Percentiles rank a stretch among this genome's conserved stretches.
Evolutionary conservation across 345 rosid genomes (phyloP).

Genomic region (Erucastrum elatum): DNA sequence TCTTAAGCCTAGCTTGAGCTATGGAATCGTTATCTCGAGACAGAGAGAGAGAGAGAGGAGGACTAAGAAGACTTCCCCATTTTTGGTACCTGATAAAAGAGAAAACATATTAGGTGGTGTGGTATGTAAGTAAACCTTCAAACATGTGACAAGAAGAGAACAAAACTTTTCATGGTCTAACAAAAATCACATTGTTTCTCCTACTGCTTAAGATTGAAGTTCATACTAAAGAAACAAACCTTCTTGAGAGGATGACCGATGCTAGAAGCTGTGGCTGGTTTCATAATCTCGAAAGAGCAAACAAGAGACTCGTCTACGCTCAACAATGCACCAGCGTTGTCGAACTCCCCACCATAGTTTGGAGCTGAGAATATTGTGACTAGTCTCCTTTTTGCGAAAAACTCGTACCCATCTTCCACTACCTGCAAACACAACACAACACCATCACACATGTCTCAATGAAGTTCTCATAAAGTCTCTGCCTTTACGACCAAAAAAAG

Average conservation of each 20-base stretch:
- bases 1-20: constrained; percentile 13
- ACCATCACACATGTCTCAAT: background rate
- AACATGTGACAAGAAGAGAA: background rate
- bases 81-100: constrained; percentile 20
- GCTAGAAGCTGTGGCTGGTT: constrained; percentile 59
- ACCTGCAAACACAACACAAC: constrained; percentile 49
- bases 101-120: background rate
- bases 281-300: constrained; percentile 91
- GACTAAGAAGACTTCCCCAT: constrained; percentile 34
- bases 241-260: constrained; percentile 51
- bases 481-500: background rate
- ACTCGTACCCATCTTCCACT: constrained; percentile 97
- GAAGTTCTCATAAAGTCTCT: background rate
- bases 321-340: constrained; percentile 85
- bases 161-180: background rate
- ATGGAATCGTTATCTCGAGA: constrained; percentile 5
- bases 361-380: constrained; percentile 96
- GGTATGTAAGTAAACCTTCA: background rate
- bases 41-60: background rate
- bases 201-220: no score
- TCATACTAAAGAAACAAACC: constrained; percentile 39
- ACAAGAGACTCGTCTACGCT: constrained; percentile 73
- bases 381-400: constrained; percentile 75
- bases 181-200: background rate
- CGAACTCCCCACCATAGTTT: constrained; percentile 97